Percentiles rank a stretch among this genome's conserved stretches.
Conservation (phyloP, 495 filamentous ascomycete genomes). For the Pseudoneurospora amorphoporcata region DNA sequence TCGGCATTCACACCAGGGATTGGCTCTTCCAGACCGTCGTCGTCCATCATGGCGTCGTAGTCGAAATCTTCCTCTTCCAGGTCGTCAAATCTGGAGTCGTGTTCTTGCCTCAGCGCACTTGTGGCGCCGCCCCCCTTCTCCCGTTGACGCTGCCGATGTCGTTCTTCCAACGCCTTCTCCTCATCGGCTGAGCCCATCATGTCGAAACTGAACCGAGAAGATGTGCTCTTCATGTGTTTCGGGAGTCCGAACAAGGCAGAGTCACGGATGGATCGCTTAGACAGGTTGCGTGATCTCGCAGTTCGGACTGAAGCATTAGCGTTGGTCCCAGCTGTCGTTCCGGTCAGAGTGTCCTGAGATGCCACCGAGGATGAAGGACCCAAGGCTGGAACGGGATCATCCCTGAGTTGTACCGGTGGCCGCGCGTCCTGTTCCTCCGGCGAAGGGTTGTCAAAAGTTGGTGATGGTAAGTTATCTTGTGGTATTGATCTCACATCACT, state of each 20-base stretch:
- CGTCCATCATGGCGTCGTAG: slow-evolving; percentile 58
- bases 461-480: not conserved
- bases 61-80: slow-evolving; percentile 62
- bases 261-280: slow-evolving; percentile 30
- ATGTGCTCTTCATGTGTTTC: slow-evolving; percentile 74
- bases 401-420: slow-evolving; percentile 30
- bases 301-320: slow-evolving; percentile 20
- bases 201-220: slow-evolving; percentile 87
- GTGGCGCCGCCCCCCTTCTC: slow-evolving; percentile 30
- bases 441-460: not conserved
- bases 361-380: slow-evolving; percentile 20
- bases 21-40: slow-evolving; percentile 62
- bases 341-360: slow-evolving; percentile 21
- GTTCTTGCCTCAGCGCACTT: slow-evolving; percentile 1
- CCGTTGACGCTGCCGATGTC: slow-evolving; percentile 62
- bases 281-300: slow-evolving; percentile 19
- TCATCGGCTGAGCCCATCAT: slow-evolving; percentile 74
- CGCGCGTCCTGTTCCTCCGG: slow-evolving; percentile 6
- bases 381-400: slow-evolving; percentile 15
- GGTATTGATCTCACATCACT: not conserved
- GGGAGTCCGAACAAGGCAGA: slow-evolving; percentile 45
- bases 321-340: slow-evolving; percentile 1
- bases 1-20: slow-evolving; percentile 69
- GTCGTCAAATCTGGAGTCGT: slow-evolving; percentile 43
- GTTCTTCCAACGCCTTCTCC: slow-evolving; percentile 77